Conservation (phyloP, 495 filamentous ascomycete species). For the Penicillium lividum region DNA sequence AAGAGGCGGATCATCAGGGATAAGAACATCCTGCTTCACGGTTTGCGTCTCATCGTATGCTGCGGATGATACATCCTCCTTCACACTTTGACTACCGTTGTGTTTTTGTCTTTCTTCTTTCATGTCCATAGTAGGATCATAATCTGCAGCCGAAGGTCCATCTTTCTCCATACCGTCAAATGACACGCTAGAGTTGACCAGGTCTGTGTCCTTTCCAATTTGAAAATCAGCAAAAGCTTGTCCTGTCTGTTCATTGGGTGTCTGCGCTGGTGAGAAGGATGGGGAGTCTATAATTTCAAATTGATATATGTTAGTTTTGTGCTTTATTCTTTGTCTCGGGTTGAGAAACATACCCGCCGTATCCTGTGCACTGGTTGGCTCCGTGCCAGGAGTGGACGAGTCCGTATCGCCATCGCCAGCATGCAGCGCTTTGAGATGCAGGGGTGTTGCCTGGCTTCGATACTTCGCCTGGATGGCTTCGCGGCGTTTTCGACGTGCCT, state of each 20-base stretch:
- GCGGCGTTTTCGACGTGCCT: conserved; percentile 81
- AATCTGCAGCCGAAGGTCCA: conserved; percentile 90
- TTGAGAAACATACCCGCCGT: conserved; percentile 29
- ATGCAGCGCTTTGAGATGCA: conserved; percentile 76
- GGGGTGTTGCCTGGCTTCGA: conserved; percentile 67
- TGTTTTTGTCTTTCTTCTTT: conserved; percentile 79
- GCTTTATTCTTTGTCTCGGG: background rate
- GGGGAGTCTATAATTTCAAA: conserved; percentile 11
- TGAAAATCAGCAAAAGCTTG: conserved; percentile 57
- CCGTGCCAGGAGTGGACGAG: conserved; percentile 54
- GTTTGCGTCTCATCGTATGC: conserved; percentile 63
- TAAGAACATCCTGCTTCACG: conserved; percentile 55
- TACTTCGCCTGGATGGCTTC: conserved; percentile 89
- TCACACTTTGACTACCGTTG: conserved; percentile 55
- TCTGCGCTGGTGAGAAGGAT: conserved; percentile 14
- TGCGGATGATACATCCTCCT: conserved; percentile 57
- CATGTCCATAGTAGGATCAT: conserved; percentile 93
- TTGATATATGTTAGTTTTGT: conserved; percentile 9
- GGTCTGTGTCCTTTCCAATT: conserved; percentile 61
- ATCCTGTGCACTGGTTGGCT: conserved; percentile 31
- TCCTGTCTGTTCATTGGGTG: conserved; percentile 49
- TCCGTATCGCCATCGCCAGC: conserved; percentile 55
- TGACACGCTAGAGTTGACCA: conserved; percentile 59
- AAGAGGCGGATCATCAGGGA: conserved; percentile 45
- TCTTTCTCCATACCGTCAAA: conserved; percentile 61